Percentiles rank a stretch among this genome's conserved stretches.
These are phyloP conservation scores for Russula lepida DNA, from an alignment of 768 basidiomycete species.

Conservation along the genomic window DNA sequence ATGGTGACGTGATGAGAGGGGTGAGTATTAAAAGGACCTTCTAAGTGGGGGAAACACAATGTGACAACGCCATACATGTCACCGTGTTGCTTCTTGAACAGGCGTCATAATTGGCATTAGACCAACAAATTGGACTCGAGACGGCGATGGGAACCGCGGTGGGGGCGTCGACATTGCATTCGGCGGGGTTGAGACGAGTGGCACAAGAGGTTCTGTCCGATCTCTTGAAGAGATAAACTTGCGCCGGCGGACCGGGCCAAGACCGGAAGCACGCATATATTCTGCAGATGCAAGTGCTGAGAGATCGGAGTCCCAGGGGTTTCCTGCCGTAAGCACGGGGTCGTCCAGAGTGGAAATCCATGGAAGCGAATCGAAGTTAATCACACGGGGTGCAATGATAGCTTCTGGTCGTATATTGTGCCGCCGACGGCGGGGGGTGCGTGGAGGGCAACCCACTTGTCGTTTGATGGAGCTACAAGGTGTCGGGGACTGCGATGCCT, in stretches of 20 bases:
- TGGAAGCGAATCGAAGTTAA: constrained; percentile 20
- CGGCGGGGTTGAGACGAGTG: background rate
- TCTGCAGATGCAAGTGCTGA: constrained; percentile 16
- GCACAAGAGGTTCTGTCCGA: constrained; percentile 4
- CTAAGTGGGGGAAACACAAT: constrained; percentile 4
- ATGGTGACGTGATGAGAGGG: constrained; percentile 15
- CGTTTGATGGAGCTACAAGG: constrained; percentile 21
- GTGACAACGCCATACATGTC: background rate
- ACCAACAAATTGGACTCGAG: constrained; percentile 18
- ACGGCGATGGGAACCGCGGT: constrained; percentile 19
- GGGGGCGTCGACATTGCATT: constrained; percentile 18
- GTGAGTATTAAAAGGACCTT: constrained; percentile 12
- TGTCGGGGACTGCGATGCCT: constrained; percentile 21
- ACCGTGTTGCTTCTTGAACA: constrained; percentile 1
- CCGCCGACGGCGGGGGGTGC: constrained; percentile 21
- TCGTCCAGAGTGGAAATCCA: constrained; percentile 20
- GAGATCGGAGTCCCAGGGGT: constrained; percentile 20
- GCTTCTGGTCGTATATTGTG: constrained; percentile 13
- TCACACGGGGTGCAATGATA: constrained; percentile 7
- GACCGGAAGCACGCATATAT: constrained; percentile 5
- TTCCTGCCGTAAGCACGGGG: constrained; percentile 13
- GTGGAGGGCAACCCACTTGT: constrained; percentile 14
- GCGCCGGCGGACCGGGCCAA: constrained; percentile 21
- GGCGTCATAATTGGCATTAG: constrained; percentile 22
- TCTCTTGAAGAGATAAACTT: constrained; percentile 16